Base-by-base conservation (phyloP, 176 grass and related monocot genomes). In the Oryza glumipatula region DNA sequence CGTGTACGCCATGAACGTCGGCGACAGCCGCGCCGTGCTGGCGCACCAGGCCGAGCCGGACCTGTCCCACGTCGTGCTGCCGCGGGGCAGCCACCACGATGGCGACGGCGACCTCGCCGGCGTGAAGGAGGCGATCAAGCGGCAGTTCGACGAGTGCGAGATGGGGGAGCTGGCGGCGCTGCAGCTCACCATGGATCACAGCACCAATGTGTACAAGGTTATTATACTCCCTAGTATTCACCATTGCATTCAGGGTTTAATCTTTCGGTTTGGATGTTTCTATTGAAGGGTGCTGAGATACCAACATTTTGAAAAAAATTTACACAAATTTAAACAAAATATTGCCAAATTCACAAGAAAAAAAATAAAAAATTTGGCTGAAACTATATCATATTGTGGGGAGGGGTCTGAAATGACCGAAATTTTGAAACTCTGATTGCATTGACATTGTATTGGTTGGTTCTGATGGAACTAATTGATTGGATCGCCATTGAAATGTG, bases 1-100 rank as follows among this genome's bases (percentile, higher is more conserved):
- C 67, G 89, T 98, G 13, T 98, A 94, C 87, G 44, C 87, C 13
- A 98, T 98, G 96, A 98, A 93, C 78, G 96, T 98, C 13, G 96
- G 96, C 3, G 96, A 98, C 67, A 98, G 96, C 88, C 96, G 96
- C 63, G 96, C 93, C 17, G 93, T 98, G 30, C 83, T 98, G 21
- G 96, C 89, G 63, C 89, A 88, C 70, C 88, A 80, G 26, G 76
- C 76, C 7, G 90, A 94, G 82, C 82, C 95, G 3, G 92, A 94
- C 80, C 80, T 94, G 9, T 88, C 88, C 12, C 45, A 67, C 1
- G 51, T 92, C 35, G 44, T 97, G 19, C 77, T 45, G 23, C 38
- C 17, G 12, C 26, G 15, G 17, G 30, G 11, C 8, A 39, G 6
- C 5, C 26, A 22, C 14, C 75, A n/a, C 38, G 38, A 39, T 6